Evolutionary conservation across 2,329 filamentous ascomycete genomes (phyloP), one percentile per base, ranked within the genome.

Genomic region (Neonectria hederae): DNA sequence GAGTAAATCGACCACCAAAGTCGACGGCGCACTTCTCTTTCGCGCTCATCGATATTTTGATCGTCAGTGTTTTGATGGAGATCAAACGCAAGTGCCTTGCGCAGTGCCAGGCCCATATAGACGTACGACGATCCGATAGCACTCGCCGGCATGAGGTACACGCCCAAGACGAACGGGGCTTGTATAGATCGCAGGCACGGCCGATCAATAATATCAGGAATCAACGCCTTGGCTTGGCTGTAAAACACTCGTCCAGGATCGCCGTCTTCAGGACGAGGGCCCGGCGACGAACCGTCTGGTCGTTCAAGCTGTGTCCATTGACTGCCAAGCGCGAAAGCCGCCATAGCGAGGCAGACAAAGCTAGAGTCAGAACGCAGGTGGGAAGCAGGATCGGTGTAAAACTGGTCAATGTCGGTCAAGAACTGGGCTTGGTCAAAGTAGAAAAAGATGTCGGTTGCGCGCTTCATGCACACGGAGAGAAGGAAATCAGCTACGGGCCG

Each of bases 71-170:
- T 63, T 14, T 72, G 69, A 54, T 76, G 75, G 0, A 76, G 65
- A 22, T 74, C 75, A 32, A 74, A 65, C 11, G 72, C 72, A 28
- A 76, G 30, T 0, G 75, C 74, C 28, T 76, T 76, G 5, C 75
- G 61, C 11, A 76, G 49, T 2, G 73, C 74, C 6, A 76, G 26
- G 1, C 75, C 75, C 67, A 76, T 73, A 45, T 76, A 76, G 9
- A 76, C 63, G 26, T 76, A 75, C 0, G 77, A 78, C 3, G 76
- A 75, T 7, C 75, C 76, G 48, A 78, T 73, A 0, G 78, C 75
- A 53, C 70, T 77, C 11, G 74, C 67, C 1, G 78, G 77, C 69
- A 80, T 69, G 2, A 78, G 63, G 45, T 79, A 79, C 6, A 79
- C 76, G 1, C 77, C 76, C 5, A 80, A 35, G 1, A 79, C 56